Percentiles rank a stretch among this genome's conserved stretches.
These are phyloP conservation scores for Corylus americana DNA, from an alignment of 306 rosid genomes.

Conservation along the genomic window DNA sequence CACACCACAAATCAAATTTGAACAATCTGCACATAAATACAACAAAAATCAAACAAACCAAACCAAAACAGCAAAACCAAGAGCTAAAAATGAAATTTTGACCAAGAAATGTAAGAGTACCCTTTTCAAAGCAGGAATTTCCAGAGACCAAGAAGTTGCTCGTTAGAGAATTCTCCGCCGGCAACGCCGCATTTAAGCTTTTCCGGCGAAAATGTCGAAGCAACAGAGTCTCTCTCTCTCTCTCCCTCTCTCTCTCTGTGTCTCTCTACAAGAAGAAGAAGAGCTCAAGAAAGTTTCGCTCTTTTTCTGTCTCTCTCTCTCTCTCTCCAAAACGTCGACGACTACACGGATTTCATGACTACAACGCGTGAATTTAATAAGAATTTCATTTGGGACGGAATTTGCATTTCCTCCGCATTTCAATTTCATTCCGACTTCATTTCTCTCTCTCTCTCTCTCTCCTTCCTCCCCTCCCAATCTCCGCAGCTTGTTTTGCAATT, in stretches of 20 bases:
- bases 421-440: constrained; percentile 99
- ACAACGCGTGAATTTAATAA: constrained; percentile 82
- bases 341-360: constrained; percentile 79
- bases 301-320: constrained; percentile 17
- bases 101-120: neutral
- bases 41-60: neutral
- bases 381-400: constrained; percentile 48
- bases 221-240: constrained; percentile 47
- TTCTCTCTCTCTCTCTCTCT: constrained; percentile 1
- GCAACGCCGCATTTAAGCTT: constrained; percentile 29
- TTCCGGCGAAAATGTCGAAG: constrained; percentile 71
- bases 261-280: constrained; percentile 27
- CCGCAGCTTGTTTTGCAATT: constrained; percentile 38
- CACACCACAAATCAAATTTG: constrained; percentile 16
- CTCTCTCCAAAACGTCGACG: constrained; percentile 41
- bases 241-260: constrained; percentile 14
- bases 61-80: neutral
- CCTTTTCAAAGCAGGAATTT: constrained; percentile 2
- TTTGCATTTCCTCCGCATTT: constrained; percentile 66
- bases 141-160: neutral
- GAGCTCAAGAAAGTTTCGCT: neutral
- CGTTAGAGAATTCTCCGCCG: neutral
- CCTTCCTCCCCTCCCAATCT: constrained; percentile 9
- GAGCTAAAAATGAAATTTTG: neutral
- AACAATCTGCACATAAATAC: constrained; percentile 25